A percentile compares a stretch with the other conserved stretches of the same genome.
Conservation (phyloP, 108 stramenopile genomes). For the Pelagomonas calceolata region DNA sequence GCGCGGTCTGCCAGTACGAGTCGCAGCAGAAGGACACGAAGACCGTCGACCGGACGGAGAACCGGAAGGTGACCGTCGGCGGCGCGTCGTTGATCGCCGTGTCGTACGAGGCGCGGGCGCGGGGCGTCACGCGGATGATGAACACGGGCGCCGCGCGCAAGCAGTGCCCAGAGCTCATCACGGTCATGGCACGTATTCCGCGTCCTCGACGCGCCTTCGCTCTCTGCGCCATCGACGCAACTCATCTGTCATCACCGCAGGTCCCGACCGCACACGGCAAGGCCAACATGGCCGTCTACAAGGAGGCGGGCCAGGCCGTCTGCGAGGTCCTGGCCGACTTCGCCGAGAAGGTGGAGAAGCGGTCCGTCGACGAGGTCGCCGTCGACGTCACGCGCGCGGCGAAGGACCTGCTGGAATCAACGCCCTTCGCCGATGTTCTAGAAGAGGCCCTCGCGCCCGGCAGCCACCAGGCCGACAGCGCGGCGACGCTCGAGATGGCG, state of each 20-base stretch:
- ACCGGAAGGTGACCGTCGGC: too few species aligned
- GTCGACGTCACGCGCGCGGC: conserved; percentile 37
- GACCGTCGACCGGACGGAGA: too few species aligned
- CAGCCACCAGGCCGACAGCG: conserved; percentile 5
- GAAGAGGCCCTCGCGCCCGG: background rate
- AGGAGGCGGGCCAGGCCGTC: conserved; percentile 30
- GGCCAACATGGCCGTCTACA: conserved; percentile 48
- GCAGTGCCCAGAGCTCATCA: conserved; percentile 27
- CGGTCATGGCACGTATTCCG: too few species aligned
- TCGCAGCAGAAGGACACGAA: too few species aligned
- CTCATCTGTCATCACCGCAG: too few species aligned
- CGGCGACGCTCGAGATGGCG: conserved; percentile 15
- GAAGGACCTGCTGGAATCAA: background rate
- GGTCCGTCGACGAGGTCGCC: conserved; percentile 50
- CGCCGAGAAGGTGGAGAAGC: conserved; percentile 35
- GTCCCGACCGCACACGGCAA: conserved; percentile 44
- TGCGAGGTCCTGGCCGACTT: conserved; percentile 21
- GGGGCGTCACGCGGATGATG: conserved; percentile 34
- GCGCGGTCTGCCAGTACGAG: too few species aligned
- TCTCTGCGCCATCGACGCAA: too few species aligned
- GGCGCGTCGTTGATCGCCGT: conserved; percentile 30
- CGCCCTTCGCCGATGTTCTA: too few species aligned
- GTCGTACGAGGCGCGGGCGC: conserved; percentile 36
- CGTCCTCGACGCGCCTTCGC: too few species aligned
- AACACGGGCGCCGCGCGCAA: conserved; percentile 25